phyloP scores from a whole-genome alignment of 1,284 basidiomycete species.

The Microbotryum saponariae region DNA sequence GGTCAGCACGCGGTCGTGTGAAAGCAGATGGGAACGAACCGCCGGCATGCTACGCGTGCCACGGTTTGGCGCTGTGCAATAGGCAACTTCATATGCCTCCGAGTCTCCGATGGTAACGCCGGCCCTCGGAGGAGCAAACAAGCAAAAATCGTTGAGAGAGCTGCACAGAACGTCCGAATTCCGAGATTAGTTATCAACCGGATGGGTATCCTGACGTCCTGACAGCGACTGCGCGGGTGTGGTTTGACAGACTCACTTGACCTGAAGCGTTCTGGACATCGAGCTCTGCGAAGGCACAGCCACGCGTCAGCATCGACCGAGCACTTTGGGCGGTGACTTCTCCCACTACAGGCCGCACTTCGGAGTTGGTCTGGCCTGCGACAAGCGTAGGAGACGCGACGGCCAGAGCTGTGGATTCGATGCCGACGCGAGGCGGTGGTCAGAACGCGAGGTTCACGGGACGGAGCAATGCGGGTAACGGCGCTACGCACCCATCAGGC shows the following conservation, averaged over 20 bases:
- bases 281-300: conserved; percentile 2
- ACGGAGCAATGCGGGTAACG: too few relatives aligned
- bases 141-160: conserved; percentile 19
- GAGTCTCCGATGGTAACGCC: conserved; percentile 12
- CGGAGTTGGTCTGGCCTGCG: too few relatives aligned
- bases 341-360: too few relatives aligned
- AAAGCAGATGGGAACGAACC: neutral
- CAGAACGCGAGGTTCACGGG: too few relatives aligned
- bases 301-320: conserved; percentile 23
- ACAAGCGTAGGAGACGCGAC: too few relatives aligned
- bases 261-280: conserved; percentile 7
- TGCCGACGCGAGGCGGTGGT: too few relatives aligned
- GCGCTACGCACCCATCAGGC: too few relatives aligned
- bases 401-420: too few relatives aligned
- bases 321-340: too few relatives aligned
- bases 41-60: neutral
- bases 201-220: too few relatives aligned
- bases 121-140: conserved; percentile 16
- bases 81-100: conserved; percentile 17
- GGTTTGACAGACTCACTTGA: neutral
- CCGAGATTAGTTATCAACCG: too few relatives aligned
- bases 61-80: conserved; percentile 11
- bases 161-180: neutral
- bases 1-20: neutral
- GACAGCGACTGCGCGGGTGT: neutral